phyloP scores from a whole-genome alignment of 176 grass and related monocot genomes.

The Zea luxurians region DNA sequence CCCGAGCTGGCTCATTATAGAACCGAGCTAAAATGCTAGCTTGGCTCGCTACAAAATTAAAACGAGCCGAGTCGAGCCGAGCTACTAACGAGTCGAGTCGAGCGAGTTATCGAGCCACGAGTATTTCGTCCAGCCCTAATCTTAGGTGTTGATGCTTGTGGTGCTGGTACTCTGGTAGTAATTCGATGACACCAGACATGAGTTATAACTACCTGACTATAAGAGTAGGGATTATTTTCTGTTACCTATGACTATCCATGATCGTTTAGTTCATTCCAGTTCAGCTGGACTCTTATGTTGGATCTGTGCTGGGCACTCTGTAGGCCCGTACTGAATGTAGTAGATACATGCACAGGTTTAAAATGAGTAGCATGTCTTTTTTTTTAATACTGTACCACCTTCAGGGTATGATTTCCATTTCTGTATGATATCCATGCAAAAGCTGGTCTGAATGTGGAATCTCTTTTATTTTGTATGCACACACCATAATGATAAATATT shows the following conservation, averaged over 20 bases:
- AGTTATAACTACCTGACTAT: neutral
- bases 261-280: neutral
- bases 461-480: neutral
- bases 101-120: no score
- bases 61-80: no score
- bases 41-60: no score
- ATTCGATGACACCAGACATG: neutral
- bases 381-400: neutral
- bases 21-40: no score
- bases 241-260: neutral
- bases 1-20: no score
- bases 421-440: neutral
- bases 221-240: neutral
- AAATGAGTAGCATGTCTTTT: neutral
- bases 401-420: neutral
- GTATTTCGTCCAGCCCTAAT: no score
- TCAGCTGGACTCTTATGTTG: neutral
- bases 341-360: neutral
- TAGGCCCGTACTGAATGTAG: neutral
- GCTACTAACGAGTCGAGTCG: no score
- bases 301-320: neutral
- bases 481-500: slow-evolving; percentile 7
- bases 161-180: neutral
- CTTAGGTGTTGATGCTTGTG: neutral
- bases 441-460: slow-evolving; percentile 8